These are phyloP conservation scores for Solanum hybrid DNA, from an alignment of 305 asterid species.

Conservation along the genomic window DNA sequence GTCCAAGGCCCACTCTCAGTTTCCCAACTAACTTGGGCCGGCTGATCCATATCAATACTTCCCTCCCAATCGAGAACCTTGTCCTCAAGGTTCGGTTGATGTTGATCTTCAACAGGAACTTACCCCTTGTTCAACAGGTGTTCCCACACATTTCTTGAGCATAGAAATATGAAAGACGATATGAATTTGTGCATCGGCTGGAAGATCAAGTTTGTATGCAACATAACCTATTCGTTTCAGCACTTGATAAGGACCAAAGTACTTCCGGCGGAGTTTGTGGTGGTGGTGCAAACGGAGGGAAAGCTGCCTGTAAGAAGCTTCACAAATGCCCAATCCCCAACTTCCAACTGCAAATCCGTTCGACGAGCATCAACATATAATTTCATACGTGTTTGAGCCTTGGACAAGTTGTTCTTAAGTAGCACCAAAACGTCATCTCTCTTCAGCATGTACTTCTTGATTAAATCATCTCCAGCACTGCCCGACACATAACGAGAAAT, in stretches of 20 bases:
- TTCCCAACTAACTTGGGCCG: too few species aligned
- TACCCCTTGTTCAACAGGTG: too few species aligned
- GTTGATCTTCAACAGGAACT: too few species aligned
- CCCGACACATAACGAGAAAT: background rate
- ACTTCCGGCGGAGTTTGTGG: background rate
- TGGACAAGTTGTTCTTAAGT: background rate
- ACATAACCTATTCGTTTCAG: too few species aligned
- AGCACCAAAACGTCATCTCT: background rate
- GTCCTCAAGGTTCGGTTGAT: too few species aligned
- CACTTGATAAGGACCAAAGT: background rate
- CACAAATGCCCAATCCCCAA: background rate
- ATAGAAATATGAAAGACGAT: too few species aligned
- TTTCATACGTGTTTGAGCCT: background rate
- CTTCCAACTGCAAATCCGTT: background rate
- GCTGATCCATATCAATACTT: too few species aligned
- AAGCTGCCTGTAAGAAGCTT: background rate
- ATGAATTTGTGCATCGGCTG: too few species aligned
- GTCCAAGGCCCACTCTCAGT: too few species aligned
- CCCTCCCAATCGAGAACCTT: too few species aligned
- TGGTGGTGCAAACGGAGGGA: background rate
- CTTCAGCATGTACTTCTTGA: background rate
- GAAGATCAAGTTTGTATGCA: too few species aligned
- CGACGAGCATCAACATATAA: background rate
- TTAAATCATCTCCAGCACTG: background rate
- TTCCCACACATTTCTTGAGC: too few species aligned